These are phyloP conservation scores for Murraya koenigii DNA, from an alignment of 345 rosid genomes.

Conservation along the genomic window DNA sequence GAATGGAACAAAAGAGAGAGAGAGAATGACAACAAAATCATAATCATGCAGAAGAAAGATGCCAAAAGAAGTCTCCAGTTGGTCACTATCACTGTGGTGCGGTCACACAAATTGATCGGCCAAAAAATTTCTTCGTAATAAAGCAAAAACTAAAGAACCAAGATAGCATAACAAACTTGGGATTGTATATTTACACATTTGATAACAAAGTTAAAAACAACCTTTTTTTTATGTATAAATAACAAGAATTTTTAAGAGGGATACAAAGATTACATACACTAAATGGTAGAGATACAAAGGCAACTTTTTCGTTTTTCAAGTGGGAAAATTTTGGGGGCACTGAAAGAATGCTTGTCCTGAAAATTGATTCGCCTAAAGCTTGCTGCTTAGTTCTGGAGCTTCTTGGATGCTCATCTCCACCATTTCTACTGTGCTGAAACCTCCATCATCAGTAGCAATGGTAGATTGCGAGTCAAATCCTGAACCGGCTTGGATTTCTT, in stretches of 20 bases:
- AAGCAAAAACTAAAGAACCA: background rate
- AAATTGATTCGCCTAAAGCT: conserved; percentile 28
- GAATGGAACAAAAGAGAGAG: background rate
- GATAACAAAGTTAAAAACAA: conserved; percentile 28
- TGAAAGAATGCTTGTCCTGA: conserved; percentile 26
- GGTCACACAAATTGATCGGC: background rate
- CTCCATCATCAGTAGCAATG: conserved; percentile 65
- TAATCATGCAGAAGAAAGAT: background rate
- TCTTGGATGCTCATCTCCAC: conserved; percentile 83
- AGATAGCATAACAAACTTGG: conserved; percentile 13
- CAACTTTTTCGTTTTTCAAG: background rate
- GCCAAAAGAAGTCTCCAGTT: conserved; percentile 21
- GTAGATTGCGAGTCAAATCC: conserved; percentile 77
- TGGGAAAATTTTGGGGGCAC: conserved; percentile 28
- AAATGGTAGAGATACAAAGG: conserved; percentile 34
- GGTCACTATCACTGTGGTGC: conserved; percentile 22
- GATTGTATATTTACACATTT: conserved; percentile 40
- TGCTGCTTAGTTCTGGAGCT: conserved; percentile 50
- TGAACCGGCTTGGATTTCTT: conserved; percentile 75
- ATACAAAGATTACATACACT: conserved; percentile 41
- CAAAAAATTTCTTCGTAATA: background rate
- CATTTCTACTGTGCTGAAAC: conserved; percentile 57
- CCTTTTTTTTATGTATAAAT: conserved; percentile 37
- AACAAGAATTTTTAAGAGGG: conserved; percentile 28
- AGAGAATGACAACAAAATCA: conserved; percentile 9